These are phyloP conservation scores for Amylocystis lapponica DNA, from an alignment of 768 basidiomycete species.

Conservation along the genomic window DNA sequence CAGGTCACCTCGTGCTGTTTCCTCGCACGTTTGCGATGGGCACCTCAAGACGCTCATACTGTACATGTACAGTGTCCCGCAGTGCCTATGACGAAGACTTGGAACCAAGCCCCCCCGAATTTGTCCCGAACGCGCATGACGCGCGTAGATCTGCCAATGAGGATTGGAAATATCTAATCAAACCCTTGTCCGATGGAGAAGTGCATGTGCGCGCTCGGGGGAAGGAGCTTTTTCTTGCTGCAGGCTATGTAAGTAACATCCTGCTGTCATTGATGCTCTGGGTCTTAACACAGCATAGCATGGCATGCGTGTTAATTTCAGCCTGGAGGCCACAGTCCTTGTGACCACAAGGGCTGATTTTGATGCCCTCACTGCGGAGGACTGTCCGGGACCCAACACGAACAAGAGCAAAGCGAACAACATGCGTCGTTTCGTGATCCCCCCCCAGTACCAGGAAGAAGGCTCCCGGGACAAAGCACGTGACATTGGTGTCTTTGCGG, in stretches of 20 bases:
- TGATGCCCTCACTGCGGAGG: neutral
- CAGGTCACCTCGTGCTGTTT: neutral
- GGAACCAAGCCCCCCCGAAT: neutral
- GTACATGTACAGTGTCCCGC: neutral
- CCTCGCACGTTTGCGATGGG: neutral
- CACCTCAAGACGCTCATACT: neutral
- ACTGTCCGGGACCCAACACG: neutral
- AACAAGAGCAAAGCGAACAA: neutral
- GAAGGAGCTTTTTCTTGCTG: neutral
- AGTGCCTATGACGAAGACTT: neutral
- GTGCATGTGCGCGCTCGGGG: neutral
- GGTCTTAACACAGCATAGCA: neutral
- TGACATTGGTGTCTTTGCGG: neutral
- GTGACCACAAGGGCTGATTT: neutral
- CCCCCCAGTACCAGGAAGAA: neutral
- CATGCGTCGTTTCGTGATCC: neutral
- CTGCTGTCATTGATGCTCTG: neutral
- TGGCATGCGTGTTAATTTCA: neutral
- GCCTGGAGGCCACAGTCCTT: neutral
- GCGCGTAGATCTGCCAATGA: neutral
- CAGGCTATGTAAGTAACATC: conserved; percentile 1
- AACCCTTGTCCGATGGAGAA: neutral
- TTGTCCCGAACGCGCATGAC: neutral
- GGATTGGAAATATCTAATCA: neutral
- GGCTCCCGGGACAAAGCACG: neutral